Percentiles rank a stretch among this genome's conserved stretches.
Conservation (phyloP, 257 asterid species). For the Solanum sparsipilum region DNA sequence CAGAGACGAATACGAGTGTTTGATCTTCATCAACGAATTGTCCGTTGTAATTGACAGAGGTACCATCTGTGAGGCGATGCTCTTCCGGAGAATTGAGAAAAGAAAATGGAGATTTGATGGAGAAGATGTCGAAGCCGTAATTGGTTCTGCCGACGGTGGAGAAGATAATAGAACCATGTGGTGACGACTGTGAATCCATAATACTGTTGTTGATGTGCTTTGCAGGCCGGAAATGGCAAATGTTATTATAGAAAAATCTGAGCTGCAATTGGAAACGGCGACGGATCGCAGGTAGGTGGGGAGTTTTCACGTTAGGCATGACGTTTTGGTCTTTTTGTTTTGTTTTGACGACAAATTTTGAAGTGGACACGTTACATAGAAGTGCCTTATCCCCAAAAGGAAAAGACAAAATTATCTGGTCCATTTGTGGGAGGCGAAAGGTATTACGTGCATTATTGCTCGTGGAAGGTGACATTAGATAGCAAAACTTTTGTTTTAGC, state of each 20-base stretch:
- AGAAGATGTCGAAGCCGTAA: constrained; percentile 76
- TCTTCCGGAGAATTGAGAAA: constrained; percentile 9
- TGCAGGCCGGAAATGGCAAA: neutral
- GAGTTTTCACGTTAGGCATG: neutral
- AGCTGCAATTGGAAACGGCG: neutral
- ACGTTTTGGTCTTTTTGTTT: neutral
- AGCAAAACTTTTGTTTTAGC: neutral
- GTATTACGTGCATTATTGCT: too few species aligned
- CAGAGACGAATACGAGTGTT: constrained; percentile 45
- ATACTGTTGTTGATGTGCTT: neutral
- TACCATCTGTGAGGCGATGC: constrained; percentile 58
- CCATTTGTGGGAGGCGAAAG: fast-evolving
- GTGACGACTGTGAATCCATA: constrained; percentile 15
- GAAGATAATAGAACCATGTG: constrained; percentile 57
- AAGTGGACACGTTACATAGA: neutral
- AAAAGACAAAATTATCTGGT: neutral
- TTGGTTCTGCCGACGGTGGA: constrained; percentile 48
- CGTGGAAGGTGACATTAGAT: too few species aligned
- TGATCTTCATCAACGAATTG: constrained; percentile 37
- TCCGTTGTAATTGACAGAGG: constrained; percentile 57
- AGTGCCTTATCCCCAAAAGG: neutral
- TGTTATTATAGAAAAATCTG: neutral
- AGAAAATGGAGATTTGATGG: constrained; percentile 23
- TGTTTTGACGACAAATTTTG: too few species aligned
- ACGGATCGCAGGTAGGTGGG: neutral